Evolutionary conservation across 1,139 yeast species (phyloP).

Genomic region (Protomyces pachydermus): DNA sequence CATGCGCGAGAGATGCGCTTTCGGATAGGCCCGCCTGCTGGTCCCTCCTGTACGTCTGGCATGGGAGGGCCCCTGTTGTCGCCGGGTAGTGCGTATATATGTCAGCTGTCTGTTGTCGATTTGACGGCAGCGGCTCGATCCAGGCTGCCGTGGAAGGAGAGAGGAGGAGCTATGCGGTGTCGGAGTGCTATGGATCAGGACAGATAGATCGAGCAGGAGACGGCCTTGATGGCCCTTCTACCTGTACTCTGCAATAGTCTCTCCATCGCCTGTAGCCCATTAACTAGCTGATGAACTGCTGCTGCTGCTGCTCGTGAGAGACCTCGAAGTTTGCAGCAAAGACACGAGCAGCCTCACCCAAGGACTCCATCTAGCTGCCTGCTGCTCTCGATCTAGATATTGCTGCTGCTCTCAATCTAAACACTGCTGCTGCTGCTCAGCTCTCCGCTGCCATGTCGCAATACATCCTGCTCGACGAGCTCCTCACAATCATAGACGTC

Average conservation of each 20-base stretch:
- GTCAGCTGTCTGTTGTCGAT: no score
- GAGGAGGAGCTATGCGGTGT: no score
- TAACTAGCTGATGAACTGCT: not conserved
- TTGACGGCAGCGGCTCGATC: no score
- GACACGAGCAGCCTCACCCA: not conserved
- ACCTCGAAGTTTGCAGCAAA: no score
- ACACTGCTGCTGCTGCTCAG: not conserved
- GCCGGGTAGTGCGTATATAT: no score
- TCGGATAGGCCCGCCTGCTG: conserved; percentile 17
- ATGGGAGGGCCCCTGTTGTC: not conserved
- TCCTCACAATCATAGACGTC: conserved; percentile 77
- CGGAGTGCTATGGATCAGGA: no score
- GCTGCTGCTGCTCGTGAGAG: not conserved
- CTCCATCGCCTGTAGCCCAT: no score
- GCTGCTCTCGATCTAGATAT: not conserved
- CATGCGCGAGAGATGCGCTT: conserved; percentile 42
- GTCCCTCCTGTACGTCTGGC: not conserved
- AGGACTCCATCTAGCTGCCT: not conserved
- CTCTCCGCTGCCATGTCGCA: not conserved
- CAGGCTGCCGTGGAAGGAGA: no score
- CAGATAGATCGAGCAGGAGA: no score
- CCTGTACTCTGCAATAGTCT: no score
- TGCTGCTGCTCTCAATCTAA: not conserved
- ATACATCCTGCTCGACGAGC: conserved; percentile 82
- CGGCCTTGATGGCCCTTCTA: no score